Conservation (phyloP, 306 rosid species). For the Canavalia ensiformis region DNA sequence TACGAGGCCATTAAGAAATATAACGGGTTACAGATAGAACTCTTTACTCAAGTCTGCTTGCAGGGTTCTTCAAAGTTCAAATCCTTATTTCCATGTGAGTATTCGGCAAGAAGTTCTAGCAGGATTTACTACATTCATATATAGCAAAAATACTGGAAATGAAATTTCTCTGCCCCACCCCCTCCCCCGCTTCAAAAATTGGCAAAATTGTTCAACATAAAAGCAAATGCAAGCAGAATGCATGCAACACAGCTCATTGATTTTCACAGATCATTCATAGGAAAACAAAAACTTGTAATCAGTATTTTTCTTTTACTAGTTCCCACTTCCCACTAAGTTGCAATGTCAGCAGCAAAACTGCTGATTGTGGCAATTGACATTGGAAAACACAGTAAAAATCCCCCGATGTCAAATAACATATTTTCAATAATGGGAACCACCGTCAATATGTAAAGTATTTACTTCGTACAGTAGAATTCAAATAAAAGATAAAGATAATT, state of each 20-base stretch:
- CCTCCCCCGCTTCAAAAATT: background rate
- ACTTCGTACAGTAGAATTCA: background rate
- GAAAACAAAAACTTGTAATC: background rate
- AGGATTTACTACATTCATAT: slow-evolving; percentile 53
- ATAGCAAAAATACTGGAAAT: background rate
- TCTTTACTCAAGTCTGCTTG: background rate
- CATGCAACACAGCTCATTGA: slow-evolving; percentile 17
- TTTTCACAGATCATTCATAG: slow-evolving; percentile 24
- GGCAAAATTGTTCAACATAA: slow-evolving; percentile 32
- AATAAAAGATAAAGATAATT: slow-evolving; percentile 23
- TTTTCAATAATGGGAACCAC: slow-evolving; percentile 25
- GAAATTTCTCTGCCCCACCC: background rate
- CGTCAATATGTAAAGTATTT: background rate
- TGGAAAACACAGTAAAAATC: slow-evolving; percentile 20
- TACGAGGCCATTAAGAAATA: background rate
- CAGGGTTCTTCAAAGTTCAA: background rate
- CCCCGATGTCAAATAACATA: slow-evolving; percentile 15
- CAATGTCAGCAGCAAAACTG: background rate
- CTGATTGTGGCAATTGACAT: slow-evolving; percentile 19
- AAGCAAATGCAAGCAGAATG: slow-evolving; percentile 21
- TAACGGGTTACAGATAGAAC: background rate
- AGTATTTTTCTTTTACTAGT: slow-evolving; percentile 7
- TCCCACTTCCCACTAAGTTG: slow-evolving; percentile 8
- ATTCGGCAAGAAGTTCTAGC: slow-evolving; percentile 60
- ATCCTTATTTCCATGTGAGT: slow-evolving; percentile 71